These are phyloP conservation scores for Cupressus sempervirens DNA, from an alignment of 75 land plant species.

Conservation along the genomic window DNA sequence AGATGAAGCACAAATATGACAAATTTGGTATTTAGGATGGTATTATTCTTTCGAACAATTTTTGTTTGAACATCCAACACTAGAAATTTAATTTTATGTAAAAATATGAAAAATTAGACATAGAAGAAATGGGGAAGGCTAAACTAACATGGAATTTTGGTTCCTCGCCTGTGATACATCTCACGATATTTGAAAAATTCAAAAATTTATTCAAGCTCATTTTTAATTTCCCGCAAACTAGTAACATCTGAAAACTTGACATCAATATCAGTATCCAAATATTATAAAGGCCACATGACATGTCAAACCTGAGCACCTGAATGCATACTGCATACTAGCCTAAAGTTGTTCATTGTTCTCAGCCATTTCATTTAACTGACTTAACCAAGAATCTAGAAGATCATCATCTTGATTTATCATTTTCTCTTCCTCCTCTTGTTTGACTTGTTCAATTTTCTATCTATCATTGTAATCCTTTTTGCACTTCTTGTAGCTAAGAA, in stretches of 20 bases:
- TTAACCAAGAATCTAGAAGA: conserved; percentile 29
- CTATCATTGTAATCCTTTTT: conserved; percentile 89
- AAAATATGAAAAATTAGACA: not conserved
- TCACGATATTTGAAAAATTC: conserved; percentile 89
- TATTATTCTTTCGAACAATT: not conserved
- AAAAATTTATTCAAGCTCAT: conserved; percentile 94
- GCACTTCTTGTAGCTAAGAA: conserved; percentile 62
- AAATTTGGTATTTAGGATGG: not conserved
- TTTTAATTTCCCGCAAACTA: conserved; percentile 89
- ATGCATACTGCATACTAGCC: conserved; percentile 50
- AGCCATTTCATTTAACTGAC: conserved; percentile 24
- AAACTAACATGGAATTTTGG: conserved; percentile 78
- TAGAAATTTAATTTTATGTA: not conserved
- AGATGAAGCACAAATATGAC: not conserved
- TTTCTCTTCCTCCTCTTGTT: conserved; percentile 81
- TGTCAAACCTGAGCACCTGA: conserved; percentile 87
- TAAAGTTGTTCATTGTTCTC: conserved; percentile 2
- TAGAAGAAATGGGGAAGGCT: not conserved
- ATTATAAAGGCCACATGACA: conserved; percentile 49
- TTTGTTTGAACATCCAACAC: not conserved
- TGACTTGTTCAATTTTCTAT: conserved; percentile 74
- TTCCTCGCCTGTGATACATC: conserved; percentile 79
- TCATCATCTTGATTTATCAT: conserved; percentile 68
- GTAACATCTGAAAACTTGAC: conserved; percentile 96
- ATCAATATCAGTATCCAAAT: conserved; percentile 71